Percentiles rank a stretch among this genome's conserved stretches.
phyloP scores from a whole-genome alignment of 495 filamentous ascomycete species.

The Penicillium tannophilum region DNA sequence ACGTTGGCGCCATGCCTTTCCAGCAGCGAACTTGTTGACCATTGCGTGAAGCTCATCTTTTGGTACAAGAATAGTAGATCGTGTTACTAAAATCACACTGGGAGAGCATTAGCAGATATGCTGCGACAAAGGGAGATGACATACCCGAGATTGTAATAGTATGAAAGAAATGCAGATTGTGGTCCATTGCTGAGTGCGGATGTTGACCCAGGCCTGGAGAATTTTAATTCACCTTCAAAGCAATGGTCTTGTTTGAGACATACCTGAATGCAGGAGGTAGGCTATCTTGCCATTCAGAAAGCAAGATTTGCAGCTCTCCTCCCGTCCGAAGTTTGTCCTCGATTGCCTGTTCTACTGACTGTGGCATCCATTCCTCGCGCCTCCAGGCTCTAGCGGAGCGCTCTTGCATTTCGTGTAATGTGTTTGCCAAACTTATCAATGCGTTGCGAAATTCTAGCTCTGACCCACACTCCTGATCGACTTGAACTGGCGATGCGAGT shows the following conservation, averaged over 20 bases:
- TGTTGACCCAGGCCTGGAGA: neutral
- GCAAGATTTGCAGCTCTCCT: slow-evolving; percentile 10
- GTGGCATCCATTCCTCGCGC: slow-evolving; percentile 15
- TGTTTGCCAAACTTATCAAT: slow-evolving; percentile 12
- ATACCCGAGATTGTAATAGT: neutral
- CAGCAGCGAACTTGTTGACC: slow-evolving; percentile 11
- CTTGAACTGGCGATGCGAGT: neutral
- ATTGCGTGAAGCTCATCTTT: slow-evolving; percentile 11
- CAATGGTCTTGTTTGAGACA: neutral
- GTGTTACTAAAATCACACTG: slow-evolving; percentile 11
- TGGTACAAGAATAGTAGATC: slow-evolving; percentile 11
- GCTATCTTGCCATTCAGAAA: slow-evolving; percentile 11
- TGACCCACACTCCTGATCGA: neutral
- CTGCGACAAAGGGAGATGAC: too few species aligned
- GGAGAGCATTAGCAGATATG: neutral
- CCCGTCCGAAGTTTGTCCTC: slow-evolving; percentile 19
- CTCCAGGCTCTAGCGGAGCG: slow-evolving; percentile 16
- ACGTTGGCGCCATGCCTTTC: slow-evolving; percentile 4
- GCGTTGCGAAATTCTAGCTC: slow-evolving; percentile 7
- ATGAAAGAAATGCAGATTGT: slow-evolving; percentile 1
- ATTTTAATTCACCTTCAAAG: neutral
- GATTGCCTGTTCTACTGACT: slow-evolving; percentile 17
- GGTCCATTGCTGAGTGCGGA: neutral
- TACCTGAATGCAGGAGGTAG: slow-evolving; percentile 8
- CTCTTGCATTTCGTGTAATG: slow-evolving; percentile 19